Conservation (phyloP, 2,329 filamentous ascomycete genomes). For the Diaporthe velutina region DNA sequence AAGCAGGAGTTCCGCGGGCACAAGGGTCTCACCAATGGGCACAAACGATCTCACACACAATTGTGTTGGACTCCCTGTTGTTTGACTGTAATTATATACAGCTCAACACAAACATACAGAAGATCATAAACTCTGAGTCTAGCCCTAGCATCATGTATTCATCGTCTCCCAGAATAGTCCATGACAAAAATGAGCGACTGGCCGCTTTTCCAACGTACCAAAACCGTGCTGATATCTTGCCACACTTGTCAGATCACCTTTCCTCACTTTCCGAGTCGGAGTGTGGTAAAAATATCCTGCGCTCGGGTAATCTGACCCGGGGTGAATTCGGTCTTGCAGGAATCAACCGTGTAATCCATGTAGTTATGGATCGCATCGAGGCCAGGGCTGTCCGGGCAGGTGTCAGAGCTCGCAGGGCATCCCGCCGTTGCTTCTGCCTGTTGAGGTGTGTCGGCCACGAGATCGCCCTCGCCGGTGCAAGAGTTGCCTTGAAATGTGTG, state of each 20-base stretch:
- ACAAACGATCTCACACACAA: no score
- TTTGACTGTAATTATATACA: background rate
- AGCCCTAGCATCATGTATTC: background rate
- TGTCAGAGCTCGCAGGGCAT: constrained; percentile 14
- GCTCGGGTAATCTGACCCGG: constrained; percentile 10
- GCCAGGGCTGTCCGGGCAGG: constrained; percentile 2
- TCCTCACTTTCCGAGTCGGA: background rate
- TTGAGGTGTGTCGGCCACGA: constrained; percentile 8
- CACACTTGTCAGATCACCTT: background rate
- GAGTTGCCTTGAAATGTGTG: constrained; percentile 1
- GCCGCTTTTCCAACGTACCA: background rate
- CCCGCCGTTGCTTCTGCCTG: background rate
- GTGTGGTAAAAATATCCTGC: background rate
- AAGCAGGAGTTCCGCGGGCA: no score
- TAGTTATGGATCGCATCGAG: constrained; percentile 4
- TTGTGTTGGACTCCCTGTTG: background rate
- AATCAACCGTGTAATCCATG: constrained; percentile 8
- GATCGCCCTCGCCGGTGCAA: constrained; percentile 7
- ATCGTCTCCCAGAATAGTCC: no score
- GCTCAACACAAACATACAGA: no score
- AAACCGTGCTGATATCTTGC: no score
- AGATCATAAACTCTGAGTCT: background rate
- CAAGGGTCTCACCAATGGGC: background rate
- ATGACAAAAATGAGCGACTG: background rate
- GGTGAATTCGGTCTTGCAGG: constrained; percentile 7